Evolutionary conservation across 305 asterid genomes (phyloP).

Genomic region (Andrographis paniculata): DNA sequence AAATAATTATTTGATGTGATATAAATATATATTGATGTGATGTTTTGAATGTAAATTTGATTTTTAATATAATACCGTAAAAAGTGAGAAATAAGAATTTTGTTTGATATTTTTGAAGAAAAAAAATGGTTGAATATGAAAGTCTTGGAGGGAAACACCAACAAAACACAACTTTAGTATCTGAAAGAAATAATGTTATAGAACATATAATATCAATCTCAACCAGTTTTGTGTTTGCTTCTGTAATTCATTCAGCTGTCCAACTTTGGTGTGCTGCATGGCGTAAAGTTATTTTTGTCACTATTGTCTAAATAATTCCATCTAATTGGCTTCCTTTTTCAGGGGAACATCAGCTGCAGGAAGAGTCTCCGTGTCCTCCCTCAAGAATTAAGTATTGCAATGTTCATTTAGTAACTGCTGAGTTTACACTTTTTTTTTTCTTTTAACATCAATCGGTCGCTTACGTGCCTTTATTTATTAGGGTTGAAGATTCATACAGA

Average conservation of each 20-base stretch:
- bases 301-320: constrained; percentile 6
- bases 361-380: constrained; percentile 50
- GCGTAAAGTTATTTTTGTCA: constrained; percentile 4
- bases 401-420: constrained; percentile 15
- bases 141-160: too few species aligned
- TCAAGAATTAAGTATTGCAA: constrained; percentile 54
- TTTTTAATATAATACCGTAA: too few species aligned
- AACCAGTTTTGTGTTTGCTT: too few species aligned
- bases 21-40: too few species aligned
- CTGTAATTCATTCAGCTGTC: not conserved
- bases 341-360: constrained; percentile 61
- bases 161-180: too few species aligned
- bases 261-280: constrained; percentile 2
- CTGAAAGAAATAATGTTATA: too few species aligned
- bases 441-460: constrained; percentile 21
- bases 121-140: too few species aligned
- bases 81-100: too few species aligned
- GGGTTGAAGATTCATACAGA: constrained; percentile 65
- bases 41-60: too few species aligned
- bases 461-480: constrained; percentile 19
- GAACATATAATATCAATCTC: too few species aligned
- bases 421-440: constrained; percentile 11
- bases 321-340: constrained; percentile 28
- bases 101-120: too few species aligned
- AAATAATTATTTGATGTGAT: too few species aligned